phyloP scores from a whole-genome alignment of 352 stramenopile species.

The Phytopythium litorale region DNA sequence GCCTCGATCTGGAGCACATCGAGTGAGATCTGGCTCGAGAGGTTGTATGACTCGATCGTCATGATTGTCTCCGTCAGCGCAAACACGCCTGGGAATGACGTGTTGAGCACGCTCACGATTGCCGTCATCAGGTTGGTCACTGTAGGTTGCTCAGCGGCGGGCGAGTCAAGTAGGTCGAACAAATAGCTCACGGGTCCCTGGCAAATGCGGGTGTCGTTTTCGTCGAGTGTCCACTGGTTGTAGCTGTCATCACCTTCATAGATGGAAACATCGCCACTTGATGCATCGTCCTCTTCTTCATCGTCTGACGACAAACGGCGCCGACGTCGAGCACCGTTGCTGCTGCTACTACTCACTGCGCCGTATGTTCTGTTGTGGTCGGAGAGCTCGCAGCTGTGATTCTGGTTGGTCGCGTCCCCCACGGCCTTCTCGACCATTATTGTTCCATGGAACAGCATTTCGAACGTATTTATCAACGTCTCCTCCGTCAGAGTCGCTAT shows the following conservation, averaged over 20 bases:
- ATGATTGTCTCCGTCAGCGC: slow-evolving; percentile 20
- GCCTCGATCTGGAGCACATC: slow-evolving; percentile 26
- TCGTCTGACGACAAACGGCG: no score
- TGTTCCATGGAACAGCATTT: slow-evolving; percentile 36
- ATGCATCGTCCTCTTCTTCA: not conserved
- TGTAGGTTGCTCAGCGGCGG: slow-evolving; percentile 6
- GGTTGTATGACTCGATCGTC: slow-evolving; percentile 19
- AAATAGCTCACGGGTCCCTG: slow-evolving; percentile 29
- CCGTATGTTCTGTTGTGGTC: slow-evolving; percentile 12
- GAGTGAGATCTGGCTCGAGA: slow-evolving; percentile 22
- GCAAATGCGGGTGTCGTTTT: slow-evolving; percentile 30
- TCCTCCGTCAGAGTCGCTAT: slow-evolving; percentile 8
- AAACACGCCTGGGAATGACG: slow-evolving; percentile 21
- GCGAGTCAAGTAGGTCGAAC: slow-evolving; percentile 23
- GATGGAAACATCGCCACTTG: not conserved
- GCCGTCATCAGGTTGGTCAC: slow-evolving; percentile 15
- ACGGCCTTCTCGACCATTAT: slow-evolving; percentile 34
- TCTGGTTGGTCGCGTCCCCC: slow-evolving; percentile 20
- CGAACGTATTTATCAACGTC: slow-evolving; percentile 13
- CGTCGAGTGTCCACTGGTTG: slow-evolving; percentile 20
- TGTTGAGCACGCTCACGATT: slow-evolving; percentile 20
- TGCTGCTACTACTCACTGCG: no score
- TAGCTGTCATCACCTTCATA: slow-evolving; percentile 10
- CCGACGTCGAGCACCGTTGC: no score
- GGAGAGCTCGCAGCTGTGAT: slow-evolving; percentile 33